A percentile compares a stretch with the other conserved stretches of the same genome.
These are phyloP conservation scores for Chimonanthus praecox DNA, from an alignment of 164 flowering plant species.

Conservation along the genomic window DNA sequence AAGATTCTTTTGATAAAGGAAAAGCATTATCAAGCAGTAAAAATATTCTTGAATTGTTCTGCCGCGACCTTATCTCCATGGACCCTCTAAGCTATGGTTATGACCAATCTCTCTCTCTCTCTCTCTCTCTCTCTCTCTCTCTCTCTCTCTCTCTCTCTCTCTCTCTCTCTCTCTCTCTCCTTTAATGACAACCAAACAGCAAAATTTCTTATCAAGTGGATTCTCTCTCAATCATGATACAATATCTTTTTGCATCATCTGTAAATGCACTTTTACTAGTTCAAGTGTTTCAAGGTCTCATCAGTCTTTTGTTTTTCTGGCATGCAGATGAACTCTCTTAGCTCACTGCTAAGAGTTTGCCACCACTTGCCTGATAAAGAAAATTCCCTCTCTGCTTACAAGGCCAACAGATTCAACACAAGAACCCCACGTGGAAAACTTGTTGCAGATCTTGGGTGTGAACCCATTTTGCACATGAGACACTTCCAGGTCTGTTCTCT, in stretches of 20 bases:
- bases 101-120: too few relatives aligned
- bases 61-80: too few relatives aligned
- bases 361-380: constrained; percentile 52
- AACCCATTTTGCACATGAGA: constrained; percentile 94
- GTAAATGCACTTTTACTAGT: not conserved
- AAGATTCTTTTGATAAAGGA: too few relatives aligned
- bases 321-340: constrained; percentile 86
- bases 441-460: constrained; percentile 91
- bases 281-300: not conserved
- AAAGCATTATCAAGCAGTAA: too few relatives aligned
- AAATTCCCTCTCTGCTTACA: constrained; percentile 37
- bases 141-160: too few relatives aligned
- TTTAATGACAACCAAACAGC: too few relatives aligned
- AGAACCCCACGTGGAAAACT: constrained; percentile 63
- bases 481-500: constrained; percentile 69
- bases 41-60: too few relatives aligned
- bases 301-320: not conserved
- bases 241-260: not conserved
- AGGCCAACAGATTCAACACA: constrained; percentile 61
- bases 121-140: too few relatives aligned
- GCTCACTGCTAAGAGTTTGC: constrained; percentile 69
- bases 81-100: too few relatives aligned
- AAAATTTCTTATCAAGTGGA: too few relatives aligned
- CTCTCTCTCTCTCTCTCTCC: too few relatives aligned
- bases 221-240: too few relatives aligned